Evolutionary conservation across 192 early-diverging fungal species (phyloP).

Genomic region (Bifiguratus adelaidae): DNA sequence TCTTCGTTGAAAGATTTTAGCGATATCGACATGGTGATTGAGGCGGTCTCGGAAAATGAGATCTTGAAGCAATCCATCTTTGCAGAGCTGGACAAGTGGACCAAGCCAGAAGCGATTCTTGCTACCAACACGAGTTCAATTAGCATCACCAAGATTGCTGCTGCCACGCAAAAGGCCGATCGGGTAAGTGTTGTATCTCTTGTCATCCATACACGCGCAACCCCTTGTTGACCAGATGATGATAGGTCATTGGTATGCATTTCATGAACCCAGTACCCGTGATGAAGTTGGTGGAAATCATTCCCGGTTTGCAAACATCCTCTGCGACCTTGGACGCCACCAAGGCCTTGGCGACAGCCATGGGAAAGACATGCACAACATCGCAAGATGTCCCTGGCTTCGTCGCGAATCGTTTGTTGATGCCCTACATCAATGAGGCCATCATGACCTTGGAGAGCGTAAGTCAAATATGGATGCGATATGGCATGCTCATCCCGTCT

Average conservation of each 20-base stretch:
- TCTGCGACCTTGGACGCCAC: conserved; percentile 60
- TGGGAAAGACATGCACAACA: conserved; percentile 92
- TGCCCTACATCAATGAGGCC: conserved; percentile 99
- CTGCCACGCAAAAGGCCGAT: conserved; percentile 71
- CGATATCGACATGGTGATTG: conserved; percentile 81
- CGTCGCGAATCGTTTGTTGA: conserved; percentile 93
- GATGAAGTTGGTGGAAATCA: conserved; percentile 95
- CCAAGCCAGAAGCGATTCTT: conserved; percentile 64
- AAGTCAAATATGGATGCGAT: conserved; percentile 9
- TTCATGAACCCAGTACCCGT: conserved; percentile 99
- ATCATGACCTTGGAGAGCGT: conserved; percentile 74
- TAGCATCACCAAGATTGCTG: conserved; percentile 93
- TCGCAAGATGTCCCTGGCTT: conserved; percentile 91
- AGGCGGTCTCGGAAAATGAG: conserved; percentile 84
- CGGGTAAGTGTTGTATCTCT: conserved; percentile 21
- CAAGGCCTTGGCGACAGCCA: conserved; percentile 59
- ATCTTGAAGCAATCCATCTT: conserved; percentile 79
- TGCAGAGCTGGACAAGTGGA: conserved; percentile 53
- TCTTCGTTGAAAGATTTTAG: conserved; percentile 46
- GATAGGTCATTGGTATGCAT: conserved; percentile 94
- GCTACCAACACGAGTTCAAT: conserved; percentile 97
- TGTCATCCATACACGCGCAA: not conserved
- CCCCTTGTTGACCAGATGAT: not conserved
- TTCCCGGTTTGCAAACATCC: conserved; percentile 85
- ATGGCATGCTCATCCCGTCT: not conserved